Conservation (phyloP, 2,329 filamentous ascomycete species). For the Periconia digitata region DNA sequence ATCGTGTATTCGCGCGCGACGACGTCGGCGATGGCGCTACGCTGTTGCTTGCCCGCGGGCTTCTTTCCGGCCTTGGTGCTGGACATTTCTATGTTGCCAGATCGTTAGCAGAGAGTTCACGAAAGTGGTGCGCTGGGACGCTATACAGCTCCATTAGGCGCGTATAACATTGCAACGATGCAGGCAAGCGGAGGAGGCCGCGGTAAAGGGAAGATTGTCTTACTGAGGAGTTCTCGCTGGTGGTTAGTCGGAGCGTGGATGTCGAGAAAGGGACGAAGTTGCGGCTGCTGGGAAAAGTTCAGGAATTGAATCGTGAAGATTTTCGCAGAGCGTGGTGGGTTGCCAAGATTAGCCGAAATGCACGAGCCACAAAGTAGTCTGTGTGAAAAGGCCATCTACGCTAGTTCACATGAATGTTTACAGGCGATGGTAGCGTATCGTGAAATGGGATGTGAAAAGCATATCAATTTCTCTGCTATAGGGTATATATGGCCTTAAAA, state of each 20-base stretch:
- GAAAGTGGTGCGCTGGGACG: background rate
- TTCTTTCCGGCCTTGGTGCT: constrained; percentile 57
- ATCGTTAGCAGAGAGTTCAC: constrained; percentile 18
- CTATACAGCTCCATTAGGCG: background rate
- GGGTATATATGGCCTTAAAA: background rate
- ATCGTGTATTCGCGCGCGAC: constrained; percentile 99
- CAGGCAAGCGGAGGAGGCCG: background rate
- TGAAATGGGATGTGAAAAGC: too few relatives aligned
- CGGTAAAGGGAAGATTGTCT: constrained; percentile 2
- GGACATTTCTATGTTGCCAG: constrained; percentile 42
- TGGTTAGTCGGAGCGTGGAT: constrained; percentile 15
- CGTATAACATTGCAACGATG: background rate
- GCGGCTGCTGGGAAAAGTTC: constrained; percentile 3
- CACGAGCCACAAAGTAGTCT: background rate
- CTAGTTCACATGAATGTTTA: too few relatives aligned
- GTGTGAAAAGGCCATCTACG: too few relatives aligned
- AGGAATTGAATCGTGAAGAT: constrained; percentile 9
- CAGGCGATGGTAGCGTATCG: too few relatives aligned
- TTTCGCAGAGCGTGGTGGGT: constrained; percentile 2
- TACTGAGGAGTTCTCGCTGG: constrained; percentile 21
- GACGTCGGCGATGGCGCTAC: constrained; percentile 98
- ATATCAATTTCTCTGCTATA: too few relatives aligned
- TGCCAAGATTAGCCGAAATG: constrained; percentile 9
- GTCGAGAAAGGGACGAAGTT: constrained; percentile 13
- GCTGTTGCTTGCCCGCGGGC: constrained; percentile 65